Conservation (phyloP, 108 stramenopile species). For the Aurantiochytrium sp. region DNA sequence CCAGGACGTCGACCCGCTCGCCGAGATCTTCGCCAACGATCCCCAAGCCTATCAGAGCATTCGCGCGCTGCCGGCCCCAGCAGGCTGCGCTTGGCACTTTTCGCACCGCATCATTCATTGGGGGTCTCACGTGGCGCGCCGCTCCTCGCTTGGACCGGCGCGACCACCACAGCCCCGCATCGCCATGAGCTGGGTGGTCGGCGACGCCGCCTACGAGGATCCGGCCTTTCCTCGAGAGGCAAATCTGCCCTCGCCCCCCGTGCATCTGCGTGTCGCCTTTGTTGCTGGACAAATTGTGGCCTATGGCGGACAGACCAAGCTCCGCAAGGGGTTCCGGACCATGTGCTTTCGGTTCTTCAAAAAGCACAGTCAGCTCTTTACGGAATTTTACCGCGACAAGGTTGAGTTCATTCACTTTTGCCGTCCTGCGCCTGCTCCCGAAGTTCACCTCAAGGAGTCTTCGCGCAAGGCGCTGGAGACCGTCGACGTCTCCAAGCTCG, state of each 20-base stretch:
- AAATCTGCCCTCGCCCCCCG: not conserved
- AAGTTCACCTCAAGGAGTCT: not conserved
- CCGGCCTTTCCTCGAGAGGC: not conserved
- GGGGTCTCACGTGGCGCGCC: not conserved
- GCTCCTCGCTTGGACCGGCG: not conserved
- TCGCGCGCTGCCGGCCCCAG: not conserved
- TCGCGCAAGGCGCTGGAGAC: not conserved
- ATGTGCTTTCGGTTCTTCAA: slow-evolving; percentile 11
- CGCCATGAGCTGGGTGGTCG: slow-evolving; percentile 14
- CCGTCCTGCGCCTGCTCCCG: not conserved
- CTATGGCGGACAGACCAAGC: not conserved
- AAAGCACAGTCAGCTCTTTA: not conserved
- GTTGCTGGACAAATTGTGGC: not conserved
- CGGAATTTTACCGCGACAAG: slow-evolving; percentile 18
- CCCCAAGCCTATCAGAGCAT: slow-evolving; percentile 16
- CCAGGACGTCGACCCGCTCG: not conserved
- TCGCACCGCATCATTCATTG: slow-evolving; percentile 7
- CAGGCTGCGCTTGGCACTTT: slow-evolving; percentile 1
- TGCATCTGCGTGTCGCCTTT: not conserved
- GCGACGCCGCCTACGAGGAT: not conserved
- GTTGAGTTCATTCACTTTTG: not conserved
- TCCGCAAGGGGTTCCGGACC: not conserved
- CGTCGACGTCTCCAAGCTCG: not conserved
- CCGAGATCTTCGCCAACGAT: not conserved
- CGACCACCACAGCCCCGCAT: not conserved